Conservation (phyloP, 208 protist species). For the Crithidia expoeki region DNA sequence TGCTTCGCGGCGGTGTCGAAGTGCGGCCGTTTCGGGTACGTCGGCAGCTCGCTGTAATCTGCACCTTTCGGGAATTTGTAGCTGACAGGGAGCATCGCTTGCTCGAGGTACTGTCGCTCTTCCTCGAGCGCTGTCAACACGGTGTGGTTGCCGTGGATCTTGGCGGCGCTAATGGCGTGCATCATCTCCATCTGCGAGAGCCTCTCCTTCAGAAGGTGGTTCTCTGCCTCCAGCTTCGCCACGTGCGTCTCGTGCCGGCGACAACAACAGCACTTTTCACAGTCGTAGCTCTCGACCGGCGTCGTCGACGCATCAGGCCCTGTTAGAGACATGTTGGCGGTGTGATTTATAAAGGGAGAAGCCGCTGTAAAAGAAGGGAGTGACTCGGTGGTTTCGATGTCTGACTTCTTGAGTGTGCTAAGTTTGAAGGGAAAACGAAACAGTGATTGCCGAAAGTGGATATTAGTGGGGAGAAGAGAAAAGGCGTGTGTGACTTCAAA, state of each 20-base stretch:
- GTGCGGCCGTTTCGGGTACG: slow-evolving; percentile 75
- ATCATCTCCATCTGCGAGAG: slow-evolving; percentile 57
- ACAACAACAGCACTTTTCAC: slow-evolving; percentile 28
- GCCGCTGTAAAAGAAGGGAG: too few relatives aligned
- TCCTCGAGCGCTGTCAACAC: slow-evolving; percentile 61
- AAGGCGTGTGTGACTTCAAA: background rate
- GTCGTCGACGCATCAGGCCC: background rate
- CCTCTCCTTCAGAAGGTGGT: slow-evolving; percentile 51
- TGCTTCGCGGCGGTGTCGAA: slow-evolving; percentile 71
- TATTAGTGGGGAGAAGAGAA: background rate
- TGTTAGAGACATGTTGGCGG: background rate
- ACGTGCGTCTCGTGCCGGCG: slow-evolving; percentile 30
- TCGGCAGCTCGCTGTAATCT: slow-evolving; percentile 70
- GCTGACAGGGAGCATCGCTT: slow-evolving; percentile 41
- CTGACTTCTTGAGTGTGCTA: too few relatives aligned
- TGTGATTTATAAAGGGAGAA: background rate
- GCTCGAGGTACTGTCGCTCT: slow-evolving; percentile 52
- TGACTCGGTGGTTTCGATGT: background rate
- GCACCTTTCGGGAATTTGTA: slow-evolving; percentile 39
- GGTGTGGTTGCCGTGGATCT: slow-evolving; percentile 38
- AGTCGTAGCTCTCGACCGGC: background rate
- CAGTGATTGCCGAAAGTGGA: background rate
- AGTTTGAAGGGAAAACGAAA: slow-evolving; percentile 9
- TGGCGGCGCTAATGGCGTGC: slow-evolving; percentile 54
- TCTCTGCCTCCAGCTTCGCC: slow-evolving; percentile 49